A percentile compares a stretch with the other conserved stretches of the same genome.
Conservation (phyloP, 2,329 filamentous ascomycete genomes). For the Coniochaeta hoffmannii region DNA sequence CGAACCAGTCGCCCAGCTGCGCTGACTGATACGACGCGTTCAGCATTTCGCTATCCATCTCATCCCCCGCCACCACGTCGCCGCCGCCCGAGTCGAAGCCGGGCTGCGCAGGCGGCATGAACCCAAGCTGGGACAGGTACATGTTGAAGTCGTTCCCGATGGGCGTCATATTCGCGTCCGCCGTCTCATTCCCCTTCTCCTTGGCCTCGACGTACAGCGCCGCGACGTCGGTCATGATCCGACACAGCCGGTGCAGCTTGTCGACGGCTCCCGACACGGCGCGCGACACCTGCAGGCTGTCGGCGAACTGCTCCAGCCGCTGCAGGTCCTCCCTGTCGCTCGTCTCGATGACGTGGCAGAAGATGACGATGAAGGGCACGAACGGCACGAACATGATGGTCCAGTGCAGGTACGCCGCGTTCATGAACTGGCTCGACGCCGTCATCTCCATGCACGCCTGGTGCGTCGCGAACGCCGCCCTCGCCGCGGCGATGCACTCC, state of each 20-base stretch:
- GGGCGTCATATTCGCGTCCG: constrained; percentile 35
- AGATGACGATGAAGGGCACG: constrained; percentile 52
- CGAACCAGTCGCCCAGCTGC: constrained; percentile 59
- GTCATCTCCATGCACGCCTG: constrained; percentile 35
- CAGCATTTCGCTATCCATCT: constrained; percentile 6
- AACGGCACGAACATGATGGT: constrained; percentile 50
- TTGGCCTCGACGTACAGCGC: constrained; percentile 56
- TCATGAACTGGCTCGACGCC: constrained; percentile 30
- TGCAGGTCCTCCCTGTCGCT: constrained; percentile 44
- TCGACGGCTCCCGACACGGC: constrained; percentile 50
- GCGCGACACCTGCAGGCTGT: constrained; percentile 43
- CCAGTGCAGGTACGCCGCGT: constrained; percentile 45
- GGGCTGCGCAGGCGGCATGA: constrained; percentile 35
- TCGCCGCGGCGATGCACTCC: constrained; percentile 41
- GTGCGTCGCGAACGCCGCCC: constrained; percentile 39
- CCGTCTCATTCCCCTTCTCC: constrained; percentile 28
- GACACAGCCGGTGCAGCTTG: constrained; percentile 54
- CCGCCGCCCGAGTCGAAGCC: neutral
- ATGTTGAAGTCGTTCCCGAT: constrained; percentile 56
- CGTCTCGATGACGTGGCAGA: constrained; percentile 50
- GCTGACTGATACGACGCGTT: constrained; percentile 21
- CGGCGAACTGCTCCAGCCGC: constrained; percentile 47
- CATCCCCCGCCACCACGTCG: constrained; percentile 3
- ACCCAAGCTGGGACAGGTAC: constrained; percentile 56
- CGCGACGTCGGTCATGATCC: constrained; percentile 54